Evolutionary conservation across 106 monocot genomes (phyloP).

Genomic region (Dendrobium officinale): DNA sequence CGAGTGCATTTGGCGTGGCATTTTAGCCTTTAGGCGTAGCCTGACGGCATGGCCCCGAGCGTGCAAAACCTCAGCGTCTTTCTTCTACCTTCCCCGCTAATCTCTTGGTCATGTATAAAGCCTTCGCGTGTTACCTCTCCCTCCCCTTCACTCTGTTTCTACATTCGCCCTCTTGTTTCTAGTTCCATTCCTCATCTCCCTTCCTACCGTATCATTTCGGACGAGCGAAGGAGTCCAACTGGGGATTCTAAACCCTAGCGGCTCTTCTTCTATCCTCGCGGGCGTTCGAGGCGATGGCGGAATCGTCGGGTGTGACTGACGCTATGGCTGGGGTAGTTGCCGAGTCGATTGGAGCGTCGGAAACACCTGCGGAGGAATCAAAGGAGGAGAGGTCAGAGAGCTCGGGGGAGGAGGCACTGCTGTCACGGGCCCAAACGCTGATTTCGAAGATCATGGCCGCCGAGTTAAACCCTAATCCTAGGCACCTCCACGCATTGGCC

Average conservation of each 20-base stretch:
- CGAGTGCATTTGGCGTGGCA: too few species aligned
- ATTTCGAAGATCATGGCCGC: slow-evolving; percentile 53
- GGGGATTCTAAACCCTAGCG: not conserved
- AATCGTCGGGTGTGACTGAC: slow-evolving; percentile 1
- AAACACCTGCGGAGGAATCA: slow-evolving; percentile 1
- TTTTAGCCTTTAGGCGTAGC: too few species aligned
- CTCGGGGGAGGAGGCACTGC: slow-evolving; percentile 42
- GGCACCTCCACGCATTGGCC: slow-evolving; percentile 76
- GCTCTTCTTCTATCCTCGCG: not conserved
- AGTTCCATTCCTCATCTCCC: not conserved
- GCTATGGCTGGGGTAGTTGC: slow-evolving; percentile 5
- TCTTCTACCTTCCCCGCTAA: too few species aligned
- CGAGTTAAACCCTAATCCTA: slow-evolving; percentile 74
- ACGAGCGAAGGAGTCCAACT: not conserved
- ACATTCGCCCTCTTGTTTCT: too few species aligned
- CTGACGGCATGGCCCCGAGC: too few species aligned
- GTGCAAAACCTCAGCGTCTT: too few species aligned
- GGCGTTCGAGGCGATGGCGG: slow-evolving; percentile 15
- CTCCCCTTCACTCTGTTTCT: too few species aligned
- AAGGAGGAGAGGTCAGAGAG: slow-evolving; percentile 29
- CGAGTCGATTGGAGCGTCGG: slow-evolving; percentile 5
- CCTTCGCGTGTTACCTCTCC: too few species aligned
- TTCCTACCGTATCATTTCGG: not conserved
- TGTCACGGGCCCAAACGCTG: slow-evolving; percentile 55
- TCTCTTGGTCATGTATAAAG: too few species aligned